phyloP scores from a whole-genome alignment of 2,329 filamentous ascomycete species.

The Aureobasidium sp. region DNA sequence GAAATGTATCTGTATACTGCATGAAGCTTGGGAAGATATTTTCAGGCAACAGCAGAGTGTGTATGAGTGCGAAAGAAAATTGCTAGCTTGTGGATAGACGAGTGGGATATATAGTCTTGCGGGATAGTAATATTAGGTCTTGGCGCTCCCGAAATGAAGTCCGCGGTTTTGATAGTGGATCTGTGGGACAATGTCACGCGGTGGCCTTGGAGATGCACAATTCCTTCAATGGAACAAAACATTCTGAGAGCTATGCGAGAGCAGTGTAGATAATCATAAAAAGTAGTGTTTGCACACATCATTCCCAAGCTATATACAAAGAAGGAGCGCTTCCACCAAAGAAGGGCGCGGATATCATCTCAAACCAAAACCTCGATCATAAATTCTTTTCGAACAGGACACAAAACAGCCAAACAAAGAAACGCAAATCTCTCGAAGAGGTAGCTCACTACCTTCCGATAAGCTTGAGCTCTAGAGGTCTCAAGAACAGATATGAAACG shows the following conservation, averaged over 20 bases:
- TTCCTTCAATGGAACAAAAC: too few relatives aligned
- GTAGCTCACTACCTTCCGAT: constrained; percentile 21
- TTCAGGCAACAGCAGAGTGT: background rate
- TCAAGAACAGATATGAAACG: constrained; percentile 45
- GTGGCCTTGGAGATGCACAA: too few relatives aligned
- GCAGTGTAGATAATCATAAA: background rate
- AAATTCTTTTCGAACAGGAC: background rate
- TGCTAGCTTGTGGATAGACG: constrained; percentile 1
- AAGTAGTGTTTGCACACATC: background rate
- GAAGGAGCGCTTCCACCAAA: background rate
- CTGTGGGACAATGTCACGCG: background rate
- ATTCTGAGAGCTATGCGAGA: background rate
- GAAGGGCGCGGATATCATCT: background rate
- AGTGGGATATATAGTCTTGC: constrained; percentile 5
- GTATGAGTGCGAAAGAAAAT: constrained; percentile 9
- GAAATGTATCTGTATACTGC: background rate
- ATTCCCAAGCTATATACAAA: background rate
- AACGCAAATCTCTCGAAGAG: background rate
- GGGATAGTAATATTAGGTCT: constrained; percentile 4
- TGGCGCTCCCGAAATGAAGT: constrained; percentile 1
- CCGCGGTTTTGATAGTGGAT: background rate
- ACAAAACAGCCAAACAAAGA: background rate
- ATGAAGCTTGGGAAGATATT: constrained; percentile 2
- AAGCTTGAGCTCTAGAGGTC: constrained; percentile 42
- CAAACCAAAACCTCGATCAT: background rate